Evolutionary conservation across 306 rosid genomes (phyloP), one percentile per base, ranked within the genome.

Genomic region (Potentilla sterilis): DNA sequence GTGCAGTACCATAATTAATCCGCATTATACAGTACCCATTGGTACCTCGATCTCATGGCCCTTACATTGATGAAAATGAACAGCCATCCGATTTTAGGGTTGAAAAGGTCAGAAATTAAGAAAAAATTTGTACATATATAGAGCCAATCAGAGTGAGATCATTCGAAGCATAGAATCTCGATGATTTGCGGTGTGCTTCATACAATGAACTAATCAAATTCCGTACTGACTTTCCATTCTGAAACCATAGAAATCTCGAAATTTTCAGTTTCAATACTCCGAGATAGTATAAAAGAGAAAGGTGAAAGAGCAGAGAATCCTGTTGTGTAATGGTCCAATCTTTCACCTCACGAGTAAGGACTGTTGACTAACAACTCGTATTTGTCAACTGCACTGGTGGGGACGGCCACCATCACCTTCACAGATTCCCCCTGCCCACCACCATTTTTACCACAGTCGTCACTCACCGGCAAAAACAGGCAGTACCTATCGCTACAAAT

Each of bases 401-500:
- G 98, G 77, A 94, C 87, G 15, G 98, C 98, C 78, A 94, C 86
- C 87, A 83, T 79, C 41, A 86, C 97, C 88, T 84, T 92, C 51
- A 94, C 96, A 1, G 89, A 84, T 2, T 81, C 90, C 71, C 73
- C 80, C 72, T 87, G 86, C 77, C 82, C 76, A 21, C 34, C 35
- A n/a, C 18, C 40, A 13, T 35, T 3, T 8, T 62, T 12, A 6
- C 40, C 57, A 3, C 22, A 43, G 58, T 24, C 38, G 69, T 65
- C 70, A 2, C 37, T 19, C 21, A 89, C 93, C 35, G 98, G 97
- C 73, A 90, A 54, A 18, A 94, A 80, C 80, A 94, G 61, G 79
- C 98, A 94, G 85, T 90, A 90, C 81, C 93, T 82, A 71, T 94
- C 98, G 19, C 89, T 75, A 49, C 92, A 88, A 0, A 94, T 41